Base-by-base conservation (phyloP, 2,329 filamentous ascomycete species). In the Diaporthe sp. region DNA sequence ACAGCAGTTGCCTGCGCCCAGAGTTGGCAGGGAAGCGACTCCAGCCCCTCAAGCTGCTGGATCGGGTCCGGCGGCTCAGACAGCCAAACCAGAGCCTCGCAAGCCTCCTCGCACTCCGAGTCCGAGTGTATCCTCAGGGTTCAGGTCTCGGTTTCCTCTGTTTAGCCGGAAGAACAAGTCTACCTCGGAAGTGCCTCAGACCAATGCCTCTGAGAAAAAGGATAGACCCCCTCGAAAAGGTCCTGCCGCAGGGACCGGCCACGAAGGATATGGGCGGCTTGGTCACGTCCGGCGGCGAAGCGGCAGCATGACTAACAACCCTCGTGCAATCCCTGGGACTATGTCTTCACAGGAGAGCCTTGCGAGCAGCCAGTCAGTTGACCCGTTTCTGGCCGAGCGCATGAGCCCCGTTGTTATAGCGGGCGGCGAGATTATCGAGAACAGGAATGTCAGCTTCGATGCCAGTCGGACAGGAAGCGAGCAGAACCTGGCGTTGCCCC, bases 181-280 rank as follows among this genome's bases (percentile, higher is more conserved):
- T 0, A 87, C 90, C 0, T 81, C 89, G 5, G 87, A 91, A 55
- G 81, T 83, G n/a, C 75, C 83, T 15, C 57, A 57, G 9, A 9
- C 25, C 28, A 38, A 33, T 15, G 82, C 82, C 28, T 75, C 82
- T 0, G 89, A 92, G n/a, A 91, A 89, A 80, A 87, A 88, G 50
- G 91, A 92, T 12, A 91, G 89, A 77, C 80, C 86, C 10, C 76
- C 86, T 33, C 89, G 93, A 38, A 96, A 95, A 82, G 96, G 96
- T 0, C 96, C 96, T 30, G 91, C 90, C 22, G 96, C 96, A 54
- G 96, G 96, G n/a, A 98, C 96, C 50, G 96, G 96, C 0, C 95
- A 98, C 80, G 96, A 98, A 84, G 93, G 93, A 1, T 96, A 96
- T 79, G 93, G 93, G 0, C 89, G 89, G 73, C 86, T 94, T 73